phyloP scores from a whole-genome alignment of 2,329 filamentous ascomycete species.

The Ascochyta rabiei region DNA sequence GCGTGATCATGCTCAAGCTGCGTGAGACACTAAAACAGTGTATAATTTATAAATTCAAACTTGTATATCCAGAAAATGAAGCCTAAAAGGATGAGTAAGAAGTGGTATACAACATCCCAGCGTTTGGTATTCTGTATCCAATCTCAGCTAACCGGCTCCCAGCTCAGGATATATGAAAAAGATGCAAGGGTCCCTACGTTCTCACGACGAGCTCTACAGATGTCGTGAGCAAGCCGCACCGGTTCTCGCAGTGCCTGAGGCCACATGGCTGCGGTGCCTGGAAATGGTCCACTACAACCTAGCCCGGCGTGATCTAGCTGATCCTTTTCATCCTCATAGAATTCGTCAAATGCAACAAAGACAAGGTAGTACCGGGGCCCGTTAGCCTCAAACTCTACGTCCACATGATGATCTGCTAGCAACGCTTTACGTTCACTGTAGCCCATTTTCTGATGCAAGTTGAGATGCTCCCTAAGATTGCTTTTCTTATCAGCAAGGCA shows the following conservation, averaged over 20 bases:
- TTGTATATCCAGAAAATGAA: no score
- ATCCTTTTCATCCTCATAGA: neutral
- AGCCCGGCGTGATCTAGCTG: conserved; percentile 5
- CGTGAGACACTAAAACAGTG: no score
- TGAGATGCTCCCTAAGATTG: neutral
- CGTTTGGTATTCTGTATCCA: no score
- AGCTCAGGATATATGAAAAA: conserved; percentile 3
- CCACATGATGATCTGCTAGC: conserved; percentile 8
- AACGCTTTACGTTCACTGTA: conserved; percentile 3
- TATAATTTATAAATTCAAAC: no score
- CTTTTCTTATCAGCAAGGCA: conserved; percentile 1
- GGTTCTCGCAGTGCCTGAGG: conserved; percentile 1
- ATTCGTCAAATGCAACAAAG: conserved; percentile 2
- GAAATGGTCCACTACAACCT: conserved; percentile 3
- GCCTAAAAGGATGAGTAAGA: no score
- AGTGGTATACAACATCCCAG: no score
- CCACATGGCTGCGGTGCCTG: conserved; percentile 4
- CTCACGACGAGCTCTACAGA: neutral
- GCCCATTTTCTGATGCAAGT: neutral
- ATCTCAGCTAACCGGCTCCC: neutral
- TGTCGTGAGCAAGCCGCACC: conserved; percentile 10
- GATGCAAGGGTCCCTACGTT: neutral
- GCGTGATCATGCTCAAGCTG: no score
- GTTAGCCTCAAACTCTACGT: neutral
- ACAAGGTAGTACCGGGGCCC: conserved; percentile 8